Base-by-base conservation (phyloP, 2,329 filamentous ascomycete genomes). In the Akanthomyces dipterigenus region DNA sequence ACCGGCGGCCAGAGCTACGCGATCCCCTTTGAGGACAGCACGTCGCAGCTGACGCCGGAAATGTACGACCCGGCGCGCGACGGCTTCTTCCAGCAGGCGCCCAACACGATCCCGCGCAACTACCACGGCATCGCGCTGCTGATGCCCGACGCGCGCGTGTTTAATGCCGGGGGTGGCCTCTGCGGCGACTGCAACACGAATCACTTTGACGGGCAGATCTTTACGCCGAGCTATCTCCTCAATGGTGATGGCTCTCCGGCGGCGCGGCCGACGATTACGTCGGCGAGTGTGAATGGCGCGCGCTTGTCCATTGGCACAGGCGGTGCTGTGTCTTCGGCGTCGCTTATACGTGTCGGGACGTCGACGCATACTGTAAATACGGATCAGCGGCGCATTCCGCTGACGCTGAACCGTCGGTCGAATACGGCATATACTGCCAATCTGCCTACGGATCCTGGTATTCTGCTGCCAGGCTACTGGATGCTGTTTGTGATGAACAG, bases 331-430 rank as follows among this genome's bases (percentile, higher is more conserved):
- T 24, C 63, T 0, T 65, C 66, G 46, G 66, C 67, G 1, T 73
- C 77, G 0, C 67, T 85, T 16, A 69, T 86, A 31, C 74, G 83
- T 6, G 75, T 77, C 50, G 78, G 81, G 1, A 77, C 74, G 3
- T 72, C 73, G 4, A 86, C 83, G 0, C 82, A 85, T 67, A 78
- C 80, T 1, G 76, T 85, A 53, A 82, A 86, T 65, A 85, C 78
- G 0, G 83, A 86, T 68, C 82, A 85, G 71, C 70, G 83, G 24
- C 77, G 82, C 9, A 73, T 86, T 53, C 73, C 78, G 16, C 69
- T 83, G 24, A 71, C 68, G 3, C 63, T 71, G 6, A 66, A 66
- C 4, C 57, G 59, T 14, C 61, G 63, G 5, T 65, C 65, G 36
- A 70, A 70, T 0, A 71, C 67, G 3, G 69, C 62, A 1, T 82